A percentile compares a stretch with the other conserved stretches of the same genome.
Conservation (phyloP, 2,329 filamentous ascomycete genomes). For the Epichloe glyceriae region DNA sequence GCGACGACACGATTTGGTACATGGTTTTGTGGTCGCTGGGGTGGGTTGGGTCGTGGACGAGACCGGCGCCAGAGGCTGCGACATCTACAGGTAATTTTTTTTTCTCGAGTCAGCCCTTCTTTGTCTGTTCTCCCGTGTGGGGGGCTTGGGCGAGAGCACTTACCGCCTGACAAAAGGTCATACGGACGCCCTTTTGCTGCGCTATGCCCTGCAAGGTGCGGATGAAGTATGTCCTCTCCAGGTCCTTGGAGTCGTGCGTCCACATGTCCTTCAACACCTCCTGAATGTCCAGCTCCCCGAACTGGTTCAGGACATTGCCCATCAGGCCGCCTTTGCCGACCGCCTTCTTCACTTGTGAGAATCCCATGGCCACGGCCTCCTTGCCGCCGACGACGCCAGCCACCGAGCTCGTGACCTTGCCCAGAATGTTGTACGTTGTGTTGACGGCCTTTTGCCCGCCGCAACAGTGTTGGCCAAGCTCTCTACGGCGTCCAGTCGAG, state of each 20-base stretch:
- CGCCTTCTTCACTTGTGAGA: conserved; percentile 89
- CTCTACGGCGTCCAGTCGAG: conserved; percentile 81
- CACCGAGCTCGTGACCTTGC: conserved; percentile 88
- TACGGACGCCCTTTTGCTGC: conserved; percentile 87
- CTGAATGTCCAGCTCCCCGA: conserved; percentile 87
- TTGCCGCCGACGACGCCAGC: conserved; percentile 93
- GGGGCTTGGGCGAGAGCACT: conserved; percentile 13
- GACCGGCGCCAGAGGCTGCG: conserved; percentile 79
- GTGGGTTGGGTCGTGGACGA: conserved; percentile 86
- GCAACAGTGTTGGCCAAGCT: conserved; percentile 82
- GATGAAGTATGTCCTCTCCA: conserved; percentile 92
- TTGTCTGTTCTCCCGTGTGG: background rate
- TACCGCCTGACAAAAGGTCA: conserved; percentile 92
- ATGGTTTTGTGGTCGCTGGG: conserved; percentile 96
- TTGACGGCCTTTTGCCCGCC: conserved; percentile 95
- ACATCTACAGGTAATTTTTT: conserved; percentile 41
- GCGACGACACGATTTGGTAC: conserved; percentile 93
- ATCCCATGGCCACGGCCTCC: conserved; percentile 81
- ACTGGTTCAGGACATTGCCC: conserved; percentile 90
- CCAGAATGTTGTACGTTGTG: conserved; percentile 88
- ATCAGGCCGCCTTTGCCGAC: conserved; percentile 92
- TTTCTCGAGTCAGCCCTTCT: background rate
- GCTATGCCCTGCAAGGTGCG: conserved; percentile 90
- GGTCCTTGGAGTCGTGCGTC: conserved; percentile 96
- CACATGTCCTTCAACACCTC: conserved; percentile 94